phyloP scores from a whole-genome alignment of 1,284 basidiomycete species.

The Porodaedalea pini region DNA sequence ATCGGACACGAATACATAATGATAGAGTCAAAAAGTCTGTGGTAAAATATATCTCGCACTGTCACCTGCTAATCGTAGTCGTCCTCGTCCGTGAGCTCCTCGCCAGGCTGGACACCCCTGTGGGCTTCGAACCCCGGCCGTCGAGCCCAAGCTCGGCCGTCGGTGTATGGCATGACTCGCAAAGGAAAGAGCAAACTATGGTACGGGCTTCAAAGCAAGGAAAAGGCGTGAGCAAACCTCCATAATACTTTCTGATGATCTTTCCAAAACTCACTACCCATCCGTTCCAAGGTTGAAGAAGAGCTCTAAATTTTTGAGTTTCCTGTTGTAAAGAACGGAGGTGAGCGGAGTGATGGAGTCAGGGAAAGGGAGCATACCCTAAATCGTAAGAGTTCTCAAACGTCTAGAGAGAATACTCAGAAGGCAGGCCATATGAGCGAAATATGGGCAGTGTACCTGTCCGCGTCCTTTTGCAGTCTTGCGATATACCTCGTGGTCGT shows the following conservation, averaged over 20 bases:
- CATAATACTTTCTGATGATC: background rate
- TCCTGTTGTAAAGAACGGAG: slow-evolving; percentile 33
- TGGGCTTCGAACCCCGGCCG: slow-evolving; percentile 59
- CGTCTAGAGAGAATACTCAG: slow-evolving; percentile 36
- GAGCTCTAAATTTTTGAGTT: slow-evolving; percentile 66
- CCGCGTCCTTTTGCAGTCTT: slow-evolving; percentile 66
- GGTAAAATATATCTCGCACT: background rate
- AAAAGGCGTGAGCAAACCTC: slow-evolving; percentile 2
- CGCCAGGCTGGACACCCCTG: slow-evolving; percentile 55
- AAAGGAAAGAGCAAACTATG: slow-evolving; percentile 82
- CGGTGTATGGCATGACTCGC: slow-evolving; percentile 76
- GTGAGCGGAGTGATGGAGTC: background rate
- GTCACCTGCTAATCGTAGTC: slow-evolving; percentile 25
- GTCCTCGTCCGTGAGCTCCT: slow-evolving; percentile 74
- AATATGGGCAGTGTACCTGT: slow-evolving; percentile 45
- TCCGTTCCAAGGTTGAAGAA: slow-evolving; percentile 87
- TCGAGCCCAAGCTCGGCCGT: slow-evolving; percentile 83
- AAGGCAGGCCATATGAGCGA: background rate
- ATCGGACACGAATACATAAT: background rate
- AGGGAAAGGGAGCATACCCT: slow-evolving; percentile 43
- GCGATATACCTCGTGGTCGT: slow-evolving; percentile 82
- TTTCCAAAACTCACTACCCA: slow-evolving; percentile 62
- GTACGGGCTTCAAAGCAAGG: slow-evolving; percentile 46
- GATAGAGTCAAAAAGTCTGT: background rate
- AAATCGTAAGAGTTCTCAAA: slow-evolving; percentile 94